Evolutionary conservation across 768 basidiomycete species (phyloP).

Genomic region (Cyathus striatus): DNA sequence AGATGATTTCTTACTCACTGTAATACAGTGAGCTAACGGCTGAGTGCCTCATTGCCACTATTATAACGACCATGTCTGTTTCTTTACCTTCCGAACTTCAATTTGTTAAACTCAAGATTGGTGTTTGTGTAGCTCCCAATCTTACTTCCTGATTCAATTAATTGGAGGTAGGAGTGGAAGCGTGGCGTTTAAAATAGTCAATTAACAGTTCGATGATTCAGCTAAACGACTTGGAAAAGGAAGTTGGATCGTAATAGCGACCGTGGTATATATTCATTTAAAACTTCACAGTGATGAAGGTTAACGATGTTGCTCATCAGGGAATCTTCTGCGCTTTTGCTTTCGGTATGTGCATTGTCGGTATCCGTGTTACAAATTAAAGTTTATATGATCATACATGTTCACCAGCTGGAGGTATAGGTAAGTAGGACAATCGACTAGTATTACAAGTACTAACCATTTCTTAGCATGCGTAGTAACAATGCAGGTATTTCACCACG

Average conservation of each 20-base stretch:
- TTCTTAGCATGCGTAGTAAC: not conserved
- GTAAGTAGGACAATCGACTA: not conserved
- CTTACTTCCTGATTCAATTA: not conserved
- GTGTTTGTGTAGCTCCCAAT: not conserved
- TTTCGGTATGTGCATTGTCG: not conserved
- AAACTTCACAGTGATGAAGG: not conserved
- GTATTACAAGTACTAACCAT: not conserved
- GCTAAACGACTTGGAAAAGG: not conserved
- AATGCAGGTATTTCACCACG: not conserved
- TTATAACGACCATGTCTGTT: constrained; percentile 28
- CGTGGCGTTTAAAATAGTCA: not conserved
- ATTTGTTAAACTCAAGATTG: not conserved
- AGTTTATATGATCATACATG: not conserved
- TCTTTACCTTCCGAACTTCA: not conserved
- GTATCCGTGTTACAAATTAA: not conserved
- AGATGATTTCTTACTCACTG: not conserved
- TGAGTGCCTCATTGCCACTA: constrained; percentile 25
- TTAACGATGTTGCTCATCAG: not conserved
- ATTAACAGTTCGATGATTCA: not conserved
- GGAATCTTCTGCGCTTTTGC: not conserved
- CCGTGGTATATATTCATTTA: not conserved
- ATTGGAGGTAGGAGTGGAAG: not conserved
- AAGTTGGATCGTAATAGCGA: not conserved
- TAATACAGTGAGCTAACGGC: constrained; percentile 9
- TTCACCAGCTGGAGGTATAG: constrained; percentile 2